Evolutionary conservation across 257 asterid species (phyloP).

Genomic region (Coffea canephora): DNA sequence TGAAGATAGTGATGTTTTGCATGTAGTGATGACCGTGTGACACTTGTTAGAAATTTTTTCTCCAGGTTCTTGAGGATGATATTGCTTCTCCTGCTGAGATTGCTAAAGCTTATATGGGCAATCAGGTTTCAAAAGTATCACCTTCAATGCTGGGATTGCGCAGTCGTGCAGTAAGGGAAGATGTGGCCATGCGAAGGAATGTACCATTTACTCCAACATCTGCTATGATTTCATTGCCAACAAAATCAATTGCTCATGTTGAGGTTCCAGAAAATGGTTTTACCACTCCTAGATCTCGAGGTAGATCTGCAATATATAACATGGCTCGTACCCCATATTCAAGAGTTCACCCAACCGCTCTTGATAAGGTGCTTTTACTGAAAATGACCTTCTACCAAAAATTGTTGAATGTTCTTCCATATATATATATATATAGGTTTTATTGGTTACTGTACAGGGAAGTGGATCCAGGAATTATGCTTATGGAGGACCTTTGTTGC

Average conservation of each 20-base stretch:
- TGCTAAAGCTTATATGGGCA: slow-evolving; percentile 95
- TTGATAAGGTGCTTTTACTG: slow-evolving; percentile 43
- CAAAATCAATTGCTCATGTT: slow-evolving; percentile 22
- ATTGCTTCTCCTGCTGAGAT: slow-evolving; percentile 85
- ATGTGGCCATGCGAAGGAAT: slow-evolving; percentile 34
- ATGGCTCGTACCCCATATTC: slow-evolving; percentile 96
- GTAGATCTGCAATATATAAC: slow-evolving; percentile 82
- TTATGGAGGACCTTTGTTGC: slow-evolving; percentile 43
- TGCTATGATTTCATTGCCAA: slow-evolving; percentile 33
- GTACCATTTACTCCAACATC: slow-evolving; percentile 44
- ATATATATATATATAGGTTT: slow-evolving; percentile 3
- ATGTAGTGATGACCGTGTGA: background rate
- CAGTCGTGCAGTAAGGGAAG: slow-evolving; percentile 46
- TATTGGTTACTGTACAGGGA: slow-evolving; percentile 47
- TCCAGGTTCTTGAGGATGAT: slow-evolving; percentile 62
- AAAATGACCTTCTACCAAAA: slow-evolving; percentile 1
- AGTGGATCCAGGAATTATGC: slow-evolving; percentile 36
- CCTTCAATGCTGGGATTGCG: slow-evolving; percentile 60
- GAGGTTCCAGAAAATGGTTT: slow-evolving; percentile 59
- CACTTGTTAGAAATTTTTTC: background rate
- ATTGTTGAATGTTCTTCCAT: slow-evolving; percentile 2
- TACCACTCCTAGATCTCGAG: slow-evolving; percentile 67
- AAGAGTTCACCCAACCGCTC: slow-evolving; percentile 50
- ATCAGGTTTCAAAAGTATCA: slow-evolving; percentile 59
- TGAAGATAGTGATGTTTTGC: background rate